phyloP scores from a whole-genome alignment of 2,329 filamentous ascomycete species.

The Nothopassalora personata region DNA sequence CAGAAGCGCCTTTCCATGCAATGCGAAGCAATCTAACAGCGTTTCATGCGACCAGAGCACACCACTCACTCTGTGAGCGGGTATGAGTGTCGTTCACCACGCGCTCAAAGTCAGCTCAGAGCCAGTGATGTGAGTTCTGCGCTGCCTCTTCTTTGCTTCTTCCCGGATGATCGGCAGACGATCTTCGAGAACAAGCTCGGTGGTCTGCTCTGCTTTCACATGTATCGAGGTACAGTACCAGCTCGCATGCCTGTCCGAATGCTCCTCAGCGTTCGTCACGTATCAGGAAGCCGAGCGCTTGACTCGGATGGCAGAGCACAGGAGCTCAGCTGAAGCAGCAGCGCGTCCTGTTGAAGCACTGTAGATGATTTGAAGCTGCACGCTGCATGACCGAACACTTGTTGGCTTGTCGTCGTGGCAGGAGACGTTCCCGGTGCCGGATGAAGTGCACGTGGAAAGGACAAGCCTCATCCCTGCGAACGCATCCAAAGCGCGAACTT shows the following conservation, averaged over 20 bases:
- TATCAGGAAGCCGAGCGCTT: neutral
- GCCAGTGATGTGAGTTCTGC: neutral
- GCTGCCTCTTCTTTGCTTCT: neutral
- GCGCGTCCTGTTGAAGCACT: neutral
- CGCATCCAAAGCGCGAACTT: conserved; percentile 2
- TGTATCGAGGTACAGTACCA: neutral
- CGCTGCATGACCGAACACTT: neutral
- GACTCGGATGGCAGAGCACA: neutral
- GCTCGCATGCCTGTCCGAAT: neutral
- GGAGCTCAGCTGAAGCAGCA: neutral
- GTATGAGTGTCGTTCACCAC: conserved; percentile 3
- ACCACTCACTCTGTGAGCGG: neutral
- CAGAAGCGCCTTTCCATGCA: conserved; percentile 12
- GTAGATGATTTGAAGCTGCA: conserved; percentile 9
- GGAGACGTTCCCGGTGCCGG: conserved; percentile 3
- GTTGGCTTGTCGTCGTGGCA: conserved; percentile 7
- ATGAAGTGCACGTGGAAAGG: conserved; percentile 7
- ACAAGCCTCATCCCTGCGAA: conserved; percentile 8
- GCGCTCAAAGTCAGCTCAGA: neutral
- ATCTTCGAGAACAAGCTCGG: neutral
- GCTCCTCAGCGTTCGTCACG: neutral
- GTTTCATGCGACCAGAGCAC: conserved; percentile 12
- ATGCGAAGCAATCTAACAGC: conserved; percentile 19
- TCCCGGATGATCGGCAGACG: conserved; percentile 3
- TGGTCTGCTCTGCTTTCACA: neutral